Evolutionary conservation across 2,329 filamentous ascomycete species (phyloP).

Genomic region (Trichoderma sp.): DNA sequence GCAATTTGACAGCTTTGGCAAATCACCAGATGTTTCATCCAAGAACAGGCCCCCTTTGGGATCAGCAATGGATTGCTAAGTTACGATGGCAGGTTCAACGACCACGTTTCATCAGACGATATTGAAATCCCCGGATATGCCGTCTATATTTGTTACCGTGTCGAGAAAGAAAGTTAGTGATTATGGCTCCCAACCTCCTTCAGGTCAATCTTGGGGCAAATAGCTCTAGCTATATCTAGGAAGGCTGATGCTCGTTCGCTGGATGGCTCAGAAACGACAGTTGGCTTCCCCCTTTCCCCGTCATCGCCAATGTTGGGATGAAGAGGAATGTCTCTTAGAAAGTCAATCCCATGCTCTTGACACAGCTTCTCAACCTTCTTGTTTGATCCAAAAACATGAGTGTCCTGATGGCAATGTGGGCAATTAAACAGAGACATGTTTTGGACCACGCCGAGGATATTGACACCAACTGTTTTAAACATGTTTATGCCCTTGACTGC

Average conservation of each 20-base stretch:
- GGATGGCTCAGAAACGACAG: constrained; percentile 81
- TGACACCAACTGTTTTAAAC: constrained; percentile 82
- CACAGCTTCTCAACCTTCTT: constrained; percentile 70
- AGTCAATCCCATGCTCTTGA: constrained; percentile 68
- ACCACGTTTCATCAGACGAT: constrained; percentile 13
- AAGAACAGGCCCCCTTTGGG: constrained; percentile 11
- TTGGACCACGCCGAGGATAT: constrained; percentile 83
- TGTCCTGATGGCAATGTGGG: constrained; percentile 72
- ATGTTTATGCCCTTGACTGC: constrained; percentile 90
- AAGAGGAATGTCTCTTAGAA: constrained; percentile 86
- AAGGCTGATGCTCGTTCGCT: constrained; percentile 75
- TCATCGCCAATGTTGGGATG: constrained; percentile 86
- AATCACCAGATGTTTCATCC: constrained; percentile 11
- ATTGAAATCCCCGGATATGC: neutral
- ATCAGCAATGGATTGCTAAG: constrained; percentile 22
- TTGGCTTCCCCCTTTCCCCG: constrained; percentile 83
- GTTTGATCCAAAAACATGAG: constrained; percentile 71
- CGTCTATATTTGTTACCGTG: neutral
- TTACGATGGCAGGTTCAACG: constrained; percentile 22
- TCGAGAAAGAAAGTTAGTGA: neutral
- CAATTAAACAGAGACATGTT: constrained; percentile 89
- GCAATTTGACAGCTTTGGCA: neutral
- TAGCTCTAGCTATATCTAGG: constrained; percentile 63
- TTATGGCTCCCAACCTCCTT: neutral
- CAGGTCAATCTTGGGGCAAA: constrained; percentile 49